A percentile compares a stretch with the other conserved stretches of the same genome.
phyloP scores from a whole-genome alignment of 1,284 basidiomycete genomes.

The Leccinum pachyderme region DNA sequence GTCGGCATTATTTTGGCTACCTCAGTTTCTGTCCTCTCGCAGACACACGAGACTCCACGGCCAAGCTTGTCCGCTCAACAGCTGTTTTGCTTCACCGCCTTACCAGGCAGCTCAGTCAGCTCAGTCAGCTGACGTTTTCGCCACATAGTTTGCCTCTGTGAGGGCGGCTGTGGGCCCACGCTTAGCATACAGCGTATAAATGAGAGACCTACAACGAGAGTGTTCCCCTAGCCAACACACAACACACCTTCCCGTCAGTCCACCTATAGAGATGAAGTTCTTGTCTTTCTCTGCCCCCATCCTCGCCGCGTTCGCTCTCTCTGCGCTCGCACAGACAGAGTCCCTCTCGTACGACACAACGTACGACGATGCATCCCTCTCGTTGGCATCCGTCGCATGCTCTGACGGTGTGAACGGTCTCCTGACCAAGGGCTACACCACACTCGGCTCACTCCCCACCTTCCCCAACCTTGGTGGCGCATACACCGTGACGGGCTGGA shows the following conservation, averaged over 20 bases:
- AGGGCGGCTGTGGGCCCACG: neutral
- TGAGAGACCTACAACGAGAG: neutral
- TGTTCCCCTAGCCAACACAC: neutral
- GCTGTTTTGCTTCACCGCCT: neutral
- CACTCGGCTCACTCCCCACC: conserved; percentile 44
- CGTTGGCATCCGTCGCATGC: conserved; percentile 44
- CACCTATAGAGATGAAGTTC: conserved; percentile 24
- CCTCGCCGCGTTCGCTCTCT: conserved; percentile 16
- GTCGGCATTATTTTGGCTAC: neutral
- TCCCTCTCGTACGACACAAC: conserved; percentile 30
- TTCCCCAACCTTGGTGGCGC: conserved; percentile 56
- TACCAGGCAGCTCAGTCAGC: neutral
- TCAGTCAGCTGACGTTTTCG: conserved; percentile 8
- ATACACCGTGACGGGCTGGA: conserved; percentile 33
- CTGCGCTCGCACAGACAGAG: conserved; percentile 14
- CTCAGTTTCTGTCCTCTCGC: neutral
- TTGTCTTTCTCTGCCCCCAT: conserved; percentile 9
- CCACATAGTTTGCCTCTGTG: neutral
- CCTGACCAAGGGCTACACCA: conserved; percentile 42
- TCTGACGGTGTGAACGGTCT: conserved; percentile 47
- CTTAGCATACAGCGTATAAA: conserved; percentile 15
- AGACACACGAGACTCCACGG: conserved; percentile 1
- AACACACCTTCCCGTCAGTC: neutral
- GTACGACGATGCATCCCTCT: conserved; percentile 40
- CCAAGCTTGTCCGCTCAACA: neutral